Conservation (phyloP, 2,329 filamentous ascomycete genomes). For the Ophiostoma sp. region DNA sequence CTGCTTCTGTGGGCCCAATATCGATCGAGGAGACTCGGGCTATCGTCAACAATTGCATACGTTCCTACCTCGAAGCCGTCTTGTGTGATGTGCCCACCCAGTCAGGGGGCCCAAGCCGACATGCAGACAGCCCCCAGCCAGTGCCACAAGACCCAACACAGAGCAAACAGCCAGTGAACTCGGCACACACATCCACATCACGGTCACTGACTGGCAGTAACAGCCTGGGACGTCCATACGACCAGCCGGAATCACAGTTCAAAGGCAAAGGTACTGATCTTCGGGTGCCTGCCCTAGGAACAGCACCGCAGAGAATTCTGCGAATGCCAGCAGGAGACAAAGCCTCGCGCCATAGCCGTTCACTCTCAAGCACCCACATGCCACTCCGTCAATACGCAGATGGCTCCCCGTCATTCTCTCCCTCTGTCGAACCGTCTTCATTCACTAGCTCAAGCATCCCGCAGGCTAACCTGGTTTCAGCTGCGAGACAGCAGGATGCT, state of each 20-base stretch:
- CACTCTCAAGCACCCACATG: neutral
- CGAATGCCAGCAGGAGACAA: neutral
- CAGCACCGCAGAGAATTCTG: neutral
- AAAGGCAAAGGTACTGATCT: neutral
- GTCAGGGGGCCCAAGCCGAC: neutral
- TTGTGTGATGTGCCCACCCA: constrained; percentile 15
- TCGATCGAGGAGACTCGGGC: constrained; percentile 55
- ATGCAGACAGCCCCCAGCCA: too few species aligned
- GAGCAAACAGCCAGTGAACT: neutral
- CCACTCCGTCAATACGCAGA: neutral
- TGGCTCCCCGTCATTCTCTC: neutral
- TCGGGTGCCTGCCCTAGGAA: neutral
- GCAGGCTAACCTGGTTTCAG: too few species aligned
- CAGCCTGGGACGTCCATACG: neutral
- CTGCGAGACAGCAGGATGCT: neutral
- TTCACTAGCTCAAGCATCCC: neutral
- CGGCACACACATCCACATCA: neutral
- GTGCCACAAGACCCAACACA: neutral
- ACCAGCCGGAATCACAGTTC: neutral
- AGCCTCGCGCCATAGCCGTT: neutral
- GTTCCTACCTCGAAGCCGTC: constrained; percentile 33
- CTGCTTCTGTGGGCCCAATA: constrained; percentile 34
- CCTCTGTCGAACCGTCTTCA: neutral
- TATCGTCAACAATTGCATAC: constrained; percentile 42
- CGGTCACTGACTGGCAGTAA: constrained; percentile 5